Base-by-base conservation (phyloP, 768 basidiomycete genomes). In the Mrakia gelida region DNA sequence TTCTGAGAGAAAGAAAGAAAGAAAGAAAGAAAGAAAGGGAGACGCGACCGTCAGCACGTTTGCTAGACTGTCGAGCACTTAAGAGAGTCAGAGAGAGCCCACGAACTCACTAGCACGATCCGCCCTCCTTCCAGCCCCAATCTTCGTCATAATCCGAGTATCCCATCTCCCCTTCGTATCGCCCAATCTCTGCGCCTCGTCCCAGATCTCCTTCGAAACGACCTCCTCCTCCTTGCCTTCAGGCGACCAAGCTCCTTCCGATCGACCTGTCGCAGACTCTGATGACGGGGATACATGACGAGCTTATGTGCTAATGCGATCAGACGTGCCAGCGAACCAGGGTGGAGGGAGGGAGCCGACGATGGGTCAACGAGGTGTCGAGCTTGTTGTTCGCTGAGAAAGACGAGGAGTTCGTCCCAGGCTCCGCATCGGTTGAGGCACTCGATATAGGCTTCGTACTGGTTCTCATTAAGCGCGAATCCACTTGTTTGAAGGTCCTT, bases 391-490 rank as follows among this genome's bases (percentile, higher is more conserved):
- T 63, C 62, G 15, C 10, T 18, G 63, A 38, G 32, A 38, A 7
- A 4, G 34, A 23, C 7, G 15, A 68, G 21, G 38, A 68, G 34
- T 26, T 68, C 65, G 65, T 68, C 34, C 65, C 65, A 68, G 3
- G 65, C 65, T 16, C 65, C 65, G 38, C 65, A 68, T 26, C 65
- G 65, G 18, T 11, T 13, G 34, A 68, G 65, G 34, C 65, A 67
- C 38, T 67, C 65, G 2, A 10, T 3, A 32, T 67, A 38, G 16
- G 65, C 65, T 18, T 21, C 38, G 38, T 68, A 23, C 18, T 68
- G 1, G 34, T 68, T 68, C 16, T 68, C 38, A 18, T 68, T 43
- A 11, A 68, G 38, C 6, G 10, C 5, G 38, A 34, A 68, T 21
- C 11, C 16, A 18, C 32, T 18, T 6, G 10, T 11, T 34, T 9